Evolutionary conservation across 1,284 basidiomycete genomes (phyloP), one percentile per base, ranked within the genome.

Genomic region (Trametes hirsuta): DNA sequence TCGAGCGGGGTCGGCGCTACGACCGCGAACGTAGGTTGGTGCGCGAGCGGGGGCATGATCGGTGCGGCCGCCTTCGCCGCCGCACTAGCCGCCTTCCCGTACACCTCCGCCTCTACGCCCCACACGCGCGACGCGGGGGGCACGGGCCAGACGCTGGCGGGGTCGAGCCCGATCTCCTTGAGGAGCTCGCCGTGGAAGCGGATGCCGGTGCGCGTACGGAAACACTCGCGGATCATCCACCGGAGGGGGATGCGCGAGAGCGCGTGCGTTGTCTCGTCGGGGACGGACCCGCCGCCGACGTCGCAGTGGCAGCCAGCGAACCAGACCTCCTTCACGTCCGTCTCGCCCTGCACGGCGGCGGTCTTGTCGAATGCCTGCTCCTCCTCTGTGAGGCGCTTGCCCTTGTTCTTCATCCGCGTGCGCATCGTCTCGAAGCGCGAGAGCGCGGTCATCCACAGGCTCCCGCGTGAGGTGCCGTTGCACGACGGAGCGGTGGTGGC

Each of bases 211-310:
- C 74, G 67, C 11, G 69, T 64, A 39, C 63, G 66, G 77, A 86
- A 84, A 66, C 80, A 81, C 70, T 87, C 77, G 44, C 86, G 81
- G 44, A 88, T 77, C 86, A 88, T 87, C 85, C 86, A 88, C 1
- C 85, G 80, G 6, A 88, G 76, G 22, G 85, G 76, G 56, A 87
- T 87, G 53, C 83, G 80, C 3, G 86, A 83, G 9, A 87, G 78
- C 37, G 80, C 81, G 65, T 85, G 74, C 3, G 75, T 76, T 3
- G 77, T 80, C 34, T 75, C 76, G 68, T 87, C 86, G 36, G 71
- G 71, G 0, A 85, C 84, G 0, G 82, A 80, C n/a, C 84, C 81
- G 22, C 84, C 84, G n/a, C 81, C 82, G 47, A 84, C 74, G 59
- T 86, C 83, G 64, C 78, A 79, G 65, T 84, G 81, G 64, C 77